Evolutionary conservation across 2,329 filamentous ascomycete species (phyloP), one percentile per base, ranked within the genome.

Genomic region (Diaporthe amygdali): DNA sequence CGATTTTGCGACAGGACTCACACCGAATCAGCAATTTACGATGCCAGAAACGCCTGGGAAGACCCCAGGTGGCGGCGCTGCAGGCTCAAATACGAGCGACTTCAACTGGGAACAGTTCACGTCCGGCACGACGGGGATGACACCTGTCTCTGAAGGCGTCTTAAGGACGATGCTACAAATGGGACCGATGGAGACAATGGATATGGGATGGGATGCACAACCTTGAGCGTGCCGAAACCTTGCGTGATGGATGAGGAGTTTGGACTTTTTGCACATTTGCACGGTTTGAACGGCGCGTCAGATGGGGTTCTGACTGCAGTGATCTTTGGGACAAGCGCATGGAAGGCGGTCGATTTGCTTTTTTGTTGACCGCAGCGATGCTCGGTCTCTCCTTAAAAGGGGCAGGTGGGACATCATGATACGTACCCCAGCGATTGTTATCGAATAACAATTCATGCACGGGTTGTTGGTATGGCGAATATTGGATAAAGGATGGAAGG

Each of bases 181-280:
- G 81, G 86, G 86, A 9, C 83, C 88, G 0, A 89, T 91, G 84
- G 89, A 91, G 74, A 85, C 86, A 14, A 89, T 91, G 86, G 88
- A 89, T 74, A 79, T 80, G 47, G 79, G 78, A 22, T 88, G 87
- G 87, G 85, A 87, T 70, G 78, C 77, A 10, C 74, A 75, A 14
- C 71, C 77, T 46, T 75, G 51, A 73, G 7, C 5, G 47, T 25
- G 52, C 66, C 27, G 54, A 30, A 10, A n/a, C 20, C n/a, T 22
- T 14, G 41, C 7, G 39, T 61, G n/a, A 17, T 32, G n/a, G n/a
- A n/a, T 59, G 9, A 32, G 37, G 20, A 27, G 25, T 22, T 15
- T 7, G 10, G 41, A 14, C 14, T n/a, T 22, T 14, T 8, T 30
- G 41, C 22, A 47, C 32, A 37, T 14, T 25, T 27, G 22, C 17